phyloP scores from a whole-genome alignment of 2,329 filamentous ascomycete species.

The Cladophialophora chaetospira region DNA sequence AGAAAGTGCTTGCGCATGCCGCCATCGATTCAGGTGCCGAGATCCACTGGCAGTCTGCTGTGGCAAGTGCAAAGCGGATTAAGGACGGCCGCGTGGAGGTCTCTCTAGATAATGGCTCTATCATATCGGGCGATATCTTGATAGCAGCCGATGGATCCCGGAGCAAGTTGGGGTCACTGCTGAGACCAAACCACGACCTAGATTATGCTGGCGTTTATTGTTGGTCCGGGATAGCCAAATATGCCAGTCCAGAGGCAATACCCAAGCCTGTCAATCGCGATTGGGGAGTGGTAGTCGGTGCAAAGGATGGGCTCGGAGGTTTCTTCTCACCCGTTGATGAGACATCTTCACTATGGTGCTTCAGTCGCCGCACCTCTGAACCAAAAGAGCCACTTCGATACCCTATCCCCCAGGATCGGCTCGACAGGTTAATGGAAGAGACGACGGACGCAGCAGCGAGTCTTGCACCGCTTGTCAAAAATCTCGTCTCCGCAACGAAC shows the following conservation, averaged over 20 bases:
- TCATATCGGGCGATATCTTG: constrained; percentile 41
- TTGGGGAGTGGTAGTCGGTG: constrained; percentile 48
- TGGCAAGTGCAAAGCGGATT: constrained; percentile 17
- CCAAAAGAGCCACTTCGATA: constrained; percentile 17
- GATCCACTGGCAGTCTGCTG: constrained; percentile 26
- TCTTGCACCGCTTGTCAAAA: constrained; percentile 45
- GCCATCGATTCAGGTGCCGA: constrained; percentile 33
- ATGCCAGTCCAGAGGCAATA: constrained; percentile 35
- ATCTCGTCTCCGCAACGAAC: constrained; percentile 46
- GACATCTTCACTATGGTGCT: constrained; percentile 46
- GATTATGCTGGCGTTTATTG: constrained; percentile 45
- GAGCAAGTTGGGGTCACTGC: constrained; percentile 44
- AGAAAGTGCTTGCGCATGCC: constrained; percentile 22
- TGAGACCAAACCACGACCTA: constrained; percentile 46
- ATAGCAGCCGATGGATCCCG: constrained; percentile 50
- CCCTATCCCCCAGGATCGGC: constrained; percentile 22
- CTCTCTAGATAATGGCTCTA: constrained; percentile 15
- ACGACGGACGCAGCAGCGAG: constrained; percentile 37
- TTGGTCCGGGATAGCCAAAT: constrained; percentile 44
- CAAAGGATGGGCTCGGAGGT: constrained; percentile 42
- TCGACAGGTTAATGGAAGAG: constrained; percentile 25
- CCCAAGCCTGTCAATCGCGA: constrained; percentile 40
- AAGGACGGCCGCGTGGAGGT: constrained; percentile 14
- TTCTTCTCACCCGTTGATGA: constrained; percentile 51
- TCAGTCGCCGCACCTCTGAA: constrained; percentile 38